phyloP scores from a whole-genome alignment of 768 basidiomycete species.

The Crucibulum laeve region DNA sequence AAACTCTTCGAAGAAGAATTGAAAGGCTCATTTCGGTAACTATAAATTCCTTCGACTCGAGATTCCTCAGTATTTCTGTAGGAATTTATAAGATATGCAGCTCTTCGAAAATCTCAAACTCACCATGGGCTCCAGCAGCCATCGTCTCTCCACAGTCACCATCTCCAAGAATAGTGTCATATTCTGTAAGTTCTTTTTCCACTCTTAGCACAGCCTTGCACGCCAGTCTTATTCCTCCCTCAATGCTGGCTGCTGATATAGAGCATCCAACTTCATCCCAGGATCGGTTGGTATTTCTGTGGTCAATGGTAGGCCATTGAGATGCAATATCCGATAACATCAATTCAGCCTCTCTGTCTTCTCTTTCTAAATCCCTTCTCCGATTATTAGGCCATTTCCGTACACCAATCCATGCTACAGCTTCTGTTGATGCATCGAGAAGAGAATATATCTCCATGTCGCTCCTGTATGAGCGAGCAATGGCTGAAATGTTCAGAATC shows the following conservation, averaged over 20 bases:
- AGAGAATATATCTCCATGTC: conserved; percentile 5
- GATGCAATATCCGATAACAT: not conserved
- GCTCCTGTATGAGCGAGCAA: conserved; percentile 9
- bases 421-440: conserved; percentile 34
- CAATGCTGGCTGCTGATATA: not conserved
- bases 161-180: conserved; percentile 59
- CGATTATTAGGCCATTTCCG: too few relatives aligned
- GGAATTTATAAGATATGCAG: not conserved
- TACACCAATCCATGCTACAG: conserved; percentile 24
- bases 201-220: conserved; percentile 37
- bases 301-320: not conserved
- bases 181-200: conserved; percentile 49
- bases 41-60: conserved; percentile 5
- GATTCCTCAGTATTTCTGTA: not conserved
- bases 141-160: conserved; percentile 63
- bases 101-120: not conserved
- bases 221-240: conserved; percentile 27
- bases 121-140: conserved; percentile 39
- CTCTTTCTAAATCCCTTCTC: too few relatives aligned
- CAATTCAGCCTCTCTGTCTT: too few relatives aligned
- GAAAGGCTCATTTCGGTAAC: conserved; percentile 9
- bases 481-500: conserved; percentile 39
- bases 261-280: not conserved
- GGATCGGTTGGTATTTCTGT: not conserved
- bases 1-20: conserved; percentile 23